phyloP scores from a whole-genome alignment of 2,329 filamentous ascomycete genomes.

The Aspergillus versicolor region DNA sequence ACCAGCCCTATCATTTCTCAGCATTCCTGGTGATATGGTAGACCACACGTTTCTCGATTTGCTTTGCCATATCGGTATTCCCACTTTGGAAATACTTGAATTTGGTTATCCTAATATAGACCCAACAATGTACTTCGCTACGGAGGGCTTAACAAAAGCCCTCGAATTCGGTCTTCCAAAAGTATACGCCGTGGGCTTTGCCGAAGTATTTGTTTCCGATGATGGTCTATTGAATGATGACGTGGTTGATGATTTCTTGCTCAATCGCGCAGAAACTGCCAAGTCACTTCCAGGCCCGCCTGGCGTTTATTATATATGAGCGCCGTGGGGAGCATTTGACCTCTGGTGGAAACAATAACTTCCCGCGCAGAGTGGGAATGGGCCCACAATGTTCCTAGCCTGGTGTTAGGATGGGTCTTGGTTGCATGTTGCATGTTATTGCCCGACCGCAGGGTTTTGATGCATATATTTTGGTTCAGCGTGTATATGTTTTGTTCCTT shows the following conservation, averaged over 20 bases:
- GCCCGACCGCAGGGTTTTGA: no score
- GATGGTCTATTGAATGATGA: constrained; percentile 23
- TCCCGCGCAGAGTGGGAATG: not conserved
- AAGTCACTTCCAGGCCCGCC: not conserved
- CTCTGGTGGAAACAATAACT: not conserved
- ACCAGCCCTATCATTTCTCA: constrained; percentile 28
- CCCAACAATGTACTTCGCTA: constrained; percentile 21
- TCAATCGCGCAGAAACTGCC: constrained; percentile 15
- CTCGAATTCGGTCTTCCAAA: constrained; percentile 24
- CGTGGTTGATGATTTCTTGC: constrained; percentile 28
- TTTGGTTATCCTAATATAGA: constrained; percentile 23
- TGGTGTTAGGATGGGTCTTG: not conserved
- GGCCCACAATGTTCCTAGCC: not conserved
- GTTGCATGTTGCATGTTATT: not conserved
- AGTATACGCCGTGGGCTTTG: constrained; percentile 28
- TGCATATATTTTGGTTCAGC: no score
- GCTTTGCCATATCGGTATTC: constrained; percentile 16
- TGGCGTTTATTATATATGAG: constrained; percentile 19
- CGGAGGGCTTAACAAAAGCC: constrained; percentile 20
- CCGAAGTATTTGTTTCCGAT: constrained; percentile 24
- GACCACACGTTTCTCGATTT: constrained; percentile 28
- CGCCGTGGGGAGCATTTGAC: not conserved
- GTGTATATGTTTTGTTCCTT: not conserved
- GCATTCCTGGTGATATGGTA: constrained; percentile 32
- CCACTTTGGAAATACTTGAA: constrained; percentile 30